These are phyloP conservation scores for Chlamydomonas sphaeroides DNA, from an alignment of 139 green algal genomes.

Conservation along the genomic window DNA sequence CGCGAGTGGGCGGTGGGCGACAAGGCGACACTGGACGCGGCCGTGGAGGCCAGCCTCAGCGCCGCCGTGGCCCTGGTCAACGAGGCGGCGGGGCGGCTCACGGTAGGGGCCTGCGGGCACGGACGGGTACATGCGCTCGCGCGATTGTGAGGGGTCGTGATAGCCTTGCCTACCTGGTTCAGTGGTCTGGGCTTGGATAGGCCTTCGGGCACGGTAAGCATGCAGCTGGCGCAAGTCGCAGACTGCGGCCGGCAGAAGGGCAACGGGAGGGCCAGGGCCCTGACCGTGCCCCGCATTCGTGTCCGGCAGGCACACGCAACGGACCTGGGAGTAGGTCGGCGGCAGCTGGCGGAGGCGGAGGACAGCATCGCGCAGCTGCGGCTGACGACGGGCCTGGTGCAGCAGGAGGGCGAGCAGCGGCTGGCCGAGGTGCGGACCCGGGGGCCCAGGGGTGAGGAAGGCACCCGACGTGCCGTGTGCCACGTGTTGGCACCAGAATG, in stretches of 20 bases:
- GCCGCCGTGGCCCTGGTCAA: slow-evolving; percentile 23
- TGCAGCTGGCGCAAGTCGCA: too few relatives aligned
- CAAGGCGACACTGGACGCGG: slow-evolving; percentile 23
- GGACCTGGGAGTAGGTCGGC: background rate
- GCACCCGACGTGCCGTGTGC: too few relatives aligned
- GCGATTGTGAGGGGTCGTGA: too few relatives aligned
- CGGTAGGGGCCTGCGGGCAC: slow-evolving; percentile 13
- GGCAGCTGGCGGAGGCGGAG: slow-evolving; percentile 32
- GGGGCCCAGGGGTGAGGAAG: too few relatives aligned
- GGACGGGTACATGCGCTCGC: too few relatives aligned
- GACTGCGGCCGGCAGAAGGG: too few relatives aligned
- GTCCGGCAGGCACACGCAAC: slow-evolving; percentile 4
- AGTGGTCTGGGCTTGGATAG: too few relatives aligned
- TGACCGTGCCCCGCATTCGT: too few relatives aligned
- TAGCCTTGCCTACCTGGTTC: too few relatives aligned
- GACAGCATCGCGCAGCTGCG: slow-evolving; percentile 31
- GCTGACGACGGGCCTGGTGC: slow-evolving; percentile 17
- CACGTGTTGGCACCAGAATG: too few relatives aligned
- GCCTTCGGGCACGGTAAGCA: too few relatives aligned
- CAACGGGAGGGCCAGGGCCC: too few relatives aligned
- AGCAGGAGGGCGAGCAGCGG: slow-evolving; percentile 19
- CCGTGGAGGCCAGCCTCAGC: slow-evolving; percentile 5
- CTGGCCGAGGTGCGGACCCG: background rate
- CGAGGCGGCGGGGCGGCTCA: slow-evolving; percentile 17
- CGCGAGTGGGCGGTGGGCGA: slow-evolving; percentile 34